Evolutionary conservation across 2,329 filamentous ascomycete genomes (phyloP), one percentile per base, ranked within the genome.

Genomic region (Pseudonectria foliicola): DNA sequence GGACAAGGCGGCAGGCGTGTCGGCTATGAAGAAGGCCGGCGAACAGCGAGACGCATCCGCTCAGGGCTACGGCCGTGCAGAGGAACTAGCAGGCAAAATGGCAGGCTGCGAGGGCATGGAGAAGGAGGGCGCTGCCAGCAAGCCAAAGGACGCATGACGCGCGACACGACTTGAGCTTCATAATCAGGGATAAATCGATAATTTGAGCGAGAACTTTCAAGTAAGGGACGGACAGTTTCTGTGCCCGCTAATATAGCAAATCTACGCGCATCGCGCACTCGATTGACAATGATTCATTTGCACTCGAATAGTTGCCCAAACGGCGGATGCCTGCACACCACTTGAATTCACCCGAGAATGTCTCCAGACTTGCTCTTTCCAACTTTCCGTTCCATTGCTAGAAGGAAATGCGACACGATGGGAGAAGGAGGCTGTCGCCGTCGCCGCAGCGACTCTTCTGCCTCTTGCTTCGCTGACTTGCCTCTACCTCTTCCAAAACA

Each of bases 51-150:
- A 83, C 45, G 54, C 18, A 5, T 21, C 70, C 2, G 51, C 56
- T 6, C 62, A 71, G 28, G 80, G 80, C 0, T 77, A 71, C 35
- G 81, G 81, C 25, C 75, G 71, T 49, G 66, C 68, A 3, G 81
- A 86, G 55, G 74, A 84, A 63, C 52, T 78, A 31, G 73, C 77
- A 0, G 81, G 81, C 6, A 75, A 73, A 50, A 59, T 72, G 1
- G 70, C 75, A 0, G 80, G 81, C 0, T 85, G 81, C 45, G 75
- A 81, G 56, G 81, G 81, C 0, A 85, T 85, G 81, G 63, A 73
- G 57, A 67, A 70, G 35, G 78, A 82, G 56, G 79, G 78, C 0
- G 65, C 61, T 11, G 67, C 63, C 13, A 79, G 73, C 49, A 60
- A 56, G 35, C 60, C 56, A 42, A 53, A 60, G 35, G 48, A 52